Evolutionary conservation across 2,329 filamentous ascomycete genomes (phyloP).

Genomic region (Colletotrichum trifolii): DNA sequence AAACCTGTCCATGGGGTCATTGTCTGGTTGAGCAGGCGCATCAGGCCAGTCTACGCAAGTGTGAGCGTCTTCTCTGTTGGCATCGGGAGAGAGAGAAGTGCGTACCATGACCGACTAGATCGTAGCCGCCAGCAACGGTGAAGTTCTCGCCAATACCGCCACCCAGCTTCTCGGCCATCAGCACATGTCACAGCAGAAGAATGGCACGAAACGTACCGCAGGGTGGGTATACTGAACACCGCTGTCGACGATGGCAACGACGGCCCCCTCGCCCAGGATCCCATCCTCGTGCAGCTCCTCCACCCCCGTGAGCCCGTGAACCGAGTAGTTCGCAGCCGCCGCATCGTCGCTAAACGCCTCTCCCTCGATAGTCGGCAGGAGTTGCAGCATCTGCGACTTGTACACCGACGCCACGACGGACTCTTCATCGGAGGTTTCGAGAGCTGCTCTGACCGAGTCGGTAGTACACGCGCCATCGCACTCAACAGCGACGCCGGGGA

Average conservation of each 20-base stretch:
- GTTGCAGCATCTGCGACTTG: conserved; percentile 20
- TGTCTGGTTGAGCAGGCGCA: conserved; percentile 8
- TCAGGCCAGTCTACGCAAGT: conserved; percentile 13
- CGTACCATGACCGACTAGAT: conserved; percentile 26
- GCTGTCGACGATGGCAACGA: conserved; percentile 53
- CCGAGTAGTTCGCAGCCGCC: conserved; percentile 37
- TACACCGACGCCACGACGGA: conserved; percentile 26
- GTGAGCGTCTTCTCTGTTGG: too few relatives aligned
- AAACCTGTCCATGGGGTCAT: conserved; percentile 13
- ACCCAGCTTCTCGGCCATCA: conserved; percentile 12
- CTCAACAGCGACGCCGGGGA: conserved; percentile 48
- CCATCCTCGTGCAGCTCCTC: conserved; percentile 50
- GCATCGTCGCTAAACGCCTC: conserved; percentile 31
- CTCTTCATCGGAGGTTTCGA: conserved; percentile 45
- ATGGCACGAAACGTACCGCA: conserved; percentile 42
- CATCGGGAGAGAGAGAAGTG: not conserved
- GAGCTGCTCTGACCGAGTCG: conserved; percentile 46
- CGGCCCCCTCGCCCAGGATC: conserved; percentile 50
- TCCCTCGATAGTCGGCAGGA: conserved; percentile 15
- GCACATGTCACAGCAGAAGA: not conserved
- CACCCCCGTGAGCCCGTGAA: conserved; percentile 53
- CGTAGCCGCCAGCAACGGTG: conserved; percentile 21
- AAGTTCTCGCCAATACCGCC: conserved; percentile 8
- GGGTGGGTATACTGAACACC: conserved; percentile 53
- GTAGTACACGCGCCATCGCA: conserved; percentile 44